Percentiles rank a stretch among this genome's conserved stretches.
phyloP scores from a whole-genome alignment of 805 yeast genomes.

The Metschnikowia colocasiae region DNA sequence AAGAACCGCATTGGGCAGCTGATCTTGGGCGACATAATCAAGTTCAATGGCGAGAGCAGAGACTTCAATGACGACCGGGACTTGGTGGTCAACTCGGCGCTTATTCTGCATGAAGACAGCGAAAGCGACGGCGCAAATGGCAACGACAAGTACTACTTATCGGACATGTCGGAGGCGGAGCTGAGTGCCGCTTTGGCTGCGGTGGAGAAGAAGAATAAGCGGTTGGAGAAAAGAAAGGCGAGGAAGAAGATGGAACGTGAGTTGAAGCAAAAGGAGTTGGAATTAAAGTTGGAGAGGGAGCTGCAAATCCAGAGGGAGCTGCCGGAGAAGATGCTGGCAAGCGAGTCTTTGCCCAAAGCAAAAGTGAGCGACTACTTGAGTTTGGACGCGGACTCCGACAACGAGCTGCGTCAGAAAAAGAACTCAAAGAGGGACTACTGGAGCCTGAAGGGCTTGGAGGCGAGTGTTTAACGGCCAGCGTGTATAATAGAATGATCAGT shows the following conservation, averaged over 20 bases:
- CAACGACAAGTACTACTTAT: conserved; percentile 40
- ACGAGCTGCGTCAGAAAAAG: conserved; percentile 26
- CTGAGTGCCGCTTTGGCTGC: background rate
- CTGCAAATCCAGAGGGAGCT: background rate
- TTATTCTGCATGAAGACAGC: conserved; percentile 26
- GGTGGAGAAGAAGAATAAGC: background rate
- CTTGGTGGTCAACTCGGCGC: conserved; percentile 59
- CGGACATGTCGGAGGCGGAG: conserved; percentile 36
- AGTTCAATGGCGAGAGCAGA: conserved; percentile 67
- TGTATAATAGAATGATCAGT: background rate
- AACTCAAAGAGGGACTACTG: conserved; percentile 38
- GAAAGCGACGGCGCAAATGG: conserved; percentile 36
- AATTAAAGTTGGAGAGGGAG: background rate
- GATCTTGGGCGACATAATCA: conserved; percentile 75
- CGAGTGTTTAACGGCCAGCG: background rate
- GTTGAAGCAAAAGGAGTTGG: background rate
- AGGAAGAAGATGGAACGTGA: background rate
- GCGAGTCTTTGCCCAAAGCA: background rate
- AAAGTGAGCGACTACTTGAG: conserved; percentile 23
- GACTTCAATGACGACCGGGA: conserved; percentile 74
- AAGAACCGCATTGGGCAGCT: conserved; percentile 66
- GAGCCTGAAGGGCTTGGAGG: conserved; percentile 40
- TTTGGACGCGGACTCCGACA: conserved; percentile 19
- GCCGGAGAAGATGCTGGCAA: background rate
- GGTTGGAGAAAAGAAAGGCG: background rate